Evolutionary conservation across 805 yeast genomes (phyloP).

Genomic region (Spencermartinsiella europaea): DNA sequence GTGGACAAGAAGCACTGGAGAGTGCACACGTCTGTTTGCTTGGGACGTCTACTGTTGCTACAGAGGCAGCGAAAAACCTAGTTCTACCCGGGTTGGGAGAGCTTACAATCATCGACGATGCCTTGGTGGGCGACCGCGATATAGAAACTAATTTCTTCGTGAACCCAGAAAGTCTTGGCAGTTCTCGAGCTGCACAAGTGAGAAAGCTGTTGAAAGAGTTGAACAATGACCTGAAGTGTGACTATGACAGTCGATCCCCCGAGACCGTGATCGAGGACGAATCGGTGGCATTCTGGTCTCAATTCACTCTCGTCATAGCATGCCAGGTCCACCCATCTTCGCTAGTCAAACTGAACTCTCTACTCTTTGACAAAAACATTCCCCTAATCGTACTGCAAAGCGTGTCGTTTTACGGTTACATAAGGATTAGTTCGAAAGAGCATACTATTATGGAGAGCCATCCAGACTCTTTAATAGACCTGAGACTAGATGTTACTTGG

Average conservation of each 20-base stretch:
- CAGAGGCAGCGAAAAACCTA: conserved; percentile 70
- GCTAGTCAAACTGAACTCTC: conserved; percentile 30
- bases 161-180: conserved; percentile 40
- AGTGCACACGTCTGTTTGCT: conserved; percentile 56
- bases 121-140: conserved; percentile 38
- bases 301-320: conserved; percentile 47
- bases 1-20: conserved; percentile 64
- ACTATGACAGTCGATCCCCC: conserved; percentile 6
- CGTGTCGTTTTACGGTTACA: conserved; percentile 60
- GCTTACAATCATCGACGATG: conserved; percentile 53
- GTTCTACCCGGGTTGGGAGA: conserved; percentile 68
- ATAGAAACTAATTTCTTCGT: conserved; percentile 61
- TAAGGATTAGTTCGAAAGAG: conserved; percentile 50
- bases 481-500: conserved; percentile 72
- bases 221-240: conserved; percentile 53
- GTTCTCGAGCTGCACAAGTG: conserved; percentile 37
- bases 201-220: conserved; percentile 45
- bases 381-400: conserved; percentile 52
- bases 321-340: conserved; percentile 30
- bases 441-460: conserved; percentile 74
- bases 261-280: neutral
- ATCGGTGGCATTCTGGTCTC: conserved; percentile 33
- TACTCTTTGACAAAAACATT: conserved; percentile 41
- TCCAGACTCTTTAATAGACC: conserved; percentile 54
- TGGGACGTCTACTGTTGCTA: conserved; percentile 49